phyloP scores from a whole-genome alignment of 106 monocot species.

The Posidonia australis region DNA sequence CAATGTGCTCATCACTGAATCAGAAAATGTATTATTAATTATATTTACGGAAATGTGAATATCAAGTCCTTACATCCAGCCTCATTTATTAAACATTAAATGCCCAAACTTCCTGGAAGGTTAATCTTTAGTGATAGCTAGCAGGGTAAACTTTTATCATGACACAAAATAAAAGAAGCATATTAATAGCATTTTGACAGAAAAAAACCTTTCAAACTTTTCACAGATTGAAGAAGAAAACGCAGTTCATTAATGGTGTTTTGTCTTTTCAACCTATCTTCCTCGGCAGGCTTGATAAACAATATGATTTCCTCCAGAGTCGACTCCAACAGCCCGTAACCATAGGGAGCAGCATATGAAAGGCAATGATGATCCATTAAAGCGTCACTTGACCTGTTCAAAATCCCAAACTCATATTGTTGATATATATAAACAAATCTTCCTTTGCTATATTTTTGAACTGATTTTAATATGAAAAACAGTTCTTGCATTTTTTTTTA shows the following conservation, averaged over 20 bases:
- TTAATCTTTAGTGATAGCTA: not conserved
- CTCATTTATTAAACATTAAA: not conserved
- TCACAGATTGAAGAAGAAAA: not conserved
- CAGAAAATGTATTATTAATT: not conserved
- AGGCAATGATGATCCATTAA: constrained; percentile 2
- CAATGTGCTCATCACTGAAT: not conserved
- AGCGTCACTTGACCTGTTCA: not conserved
- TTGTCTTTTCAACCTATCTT: constrained; percentile 7
- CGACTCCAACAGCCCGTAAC: constrained; percentile 6
- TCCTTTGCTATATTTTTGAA: too few species aligned
- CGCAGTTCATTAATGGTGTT: not conserved
- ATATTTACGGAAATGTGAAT: not conserved
- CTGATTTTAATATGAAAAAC: too few species aligned
- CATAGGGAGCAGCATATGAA: not conserved
- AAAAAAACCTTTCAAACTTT: constrained; percentile 4
- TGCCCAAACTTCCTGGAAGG: not conserved
- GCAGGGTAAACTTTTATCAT: too few species aligned
- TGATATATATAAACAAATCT: too few species aligned
- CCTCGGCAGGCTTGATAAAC: constrained; percentile 6
- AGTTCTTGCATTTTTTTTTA: too few species aligned
- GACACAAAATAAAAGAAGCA: not conserved
- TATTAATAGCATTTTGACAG: not conserved
- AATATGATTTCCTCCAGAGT: not conserved
- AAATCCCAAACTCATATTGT: too few species aligned
- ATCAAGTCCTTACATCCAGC: not conserved